Evolutionary conservation across 2,329 filamentous ascomycete genomes (phyloP), one percentile per base, ranked within the genome.

Genomic region (Macrophomina pseudophaseolina): DNA sequence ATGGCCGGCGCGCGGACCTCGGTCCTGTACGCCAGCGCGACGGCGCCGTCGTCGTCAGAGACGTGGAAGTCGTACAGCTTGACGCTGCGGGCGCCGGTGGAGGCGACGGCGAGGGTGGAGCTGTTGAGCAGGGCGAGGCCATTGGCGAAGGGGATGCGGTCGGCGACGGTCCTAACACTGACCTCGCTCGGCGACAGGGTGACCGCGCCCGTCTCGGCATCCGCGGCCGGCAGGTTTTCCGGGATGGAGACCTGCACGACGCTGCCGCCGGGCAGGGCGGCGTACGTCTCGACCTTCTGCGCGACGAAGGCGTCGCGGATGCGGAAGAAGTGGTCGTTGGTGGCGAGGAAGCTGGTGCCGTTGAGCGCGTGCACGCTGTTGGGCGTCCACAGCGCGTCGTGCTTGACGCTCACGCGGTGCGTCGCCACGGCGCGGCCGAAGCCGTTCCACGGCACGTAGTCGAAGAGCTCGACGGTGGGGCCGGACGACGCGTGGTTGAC

Each of bases 241-340:
- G 66, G 58, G 8, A 75, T 66, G 40, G 80, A 73, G 5, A 80
- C 69, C 59, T 78, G 77, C 0, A 78, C 74, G 12, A 83, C 71
- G 9, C 68, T 75, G 1, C 79, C 80, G 4, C 75, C 73, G 0
- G 80, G 77, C 1, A 76, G 63, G 0, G 72, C 76, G 0, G 74
- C 69, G 59, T 77, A 81, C 0, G 80, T 80, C 66, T 83, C 81
- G 2, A 81, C 38, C 35, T 75, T 74, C 2, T 74, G 73, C 0
- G 81, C 68, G 1, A 76, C 6, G 0, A 69, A 70, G 0, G 73
- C 71, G 1, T 70, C 51, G 7, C 72, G 68, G 0, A 75, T 69
- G 12, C 70, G 71, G 60, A 81, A 73, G 68, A 72, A 75, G 69
- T 82, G 80, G 70, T 83, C 80, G 65, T 82, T 82, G 16, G 79